These are phyloP conservation scores for Dioszegia crocea DNA, from an alignment of 768 basidiomycete genomes.

Conservation along the genomic window DNA sequence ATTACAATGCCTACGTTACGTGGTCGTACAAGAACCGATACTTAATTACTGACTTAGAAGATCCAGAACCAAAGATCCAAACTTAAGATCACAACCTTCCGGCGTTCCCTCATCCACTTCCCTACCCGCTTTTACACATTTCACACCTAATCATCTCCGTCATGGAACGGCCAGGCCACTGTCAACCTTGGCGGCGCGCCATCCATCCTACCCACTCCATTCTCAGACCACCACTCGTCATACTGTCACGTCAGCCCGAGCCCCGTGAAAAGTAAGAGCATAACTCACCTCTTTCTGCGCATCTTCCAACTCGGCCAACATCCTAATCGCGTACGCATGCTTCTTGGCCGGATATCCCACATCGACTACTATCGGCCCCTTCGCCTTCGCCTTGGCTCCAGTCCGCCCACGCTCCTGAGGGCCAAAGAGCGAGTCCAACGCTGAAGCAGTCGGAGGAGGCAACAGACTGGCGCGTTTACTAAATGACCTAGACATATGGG, in stretches of 20 bases:
- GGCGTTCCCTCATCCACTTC: neutral
- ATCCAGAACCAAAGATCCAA: neutral
- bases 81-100: neutral
- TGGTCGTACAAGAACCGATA: neutral
- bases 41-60: neutral
- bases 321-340: slow-evolving; percentile 48
- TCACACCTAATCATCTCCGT: slow-evolving; percentile 41
- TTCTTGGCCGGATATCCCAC: slow-evolving; percentile 42
- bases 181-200: slow-evolving; percentile 47
- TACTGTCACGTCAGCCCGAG: slow-evolving; percentile 32
- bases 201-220: slow-evolving; percentile 44
- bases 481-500: slow-evolving; percentile 47
- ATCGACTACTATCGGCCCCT: slow-evolving; percentile 13
- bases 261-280: neutral
- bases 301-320: slow-evolving; percentile 49
- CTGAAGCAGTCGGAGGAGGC: slow-evolving; percentile 39
- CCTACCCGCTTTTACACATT: neutral
- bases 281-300: slow-evolving; percentile 48
- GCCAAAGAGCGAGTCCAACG: slow-evolving; percentile 24
- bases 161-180: slow-evolving; percentile 50
- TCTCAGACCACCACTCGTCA: slow-evolving; percentile 49
- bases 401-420: slow-evolving; percentile 8
- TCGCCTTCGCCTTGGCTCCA: neutral
- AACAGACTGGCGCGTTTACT: slow-evolving; percentile 45
- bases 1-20: too few species aligned